These are phyloP conservation scores for Eutypella sp. DNA, from an alignment of 2,329 filamentous ascomycete genomes.

Conservation along the genomic window DNA sequence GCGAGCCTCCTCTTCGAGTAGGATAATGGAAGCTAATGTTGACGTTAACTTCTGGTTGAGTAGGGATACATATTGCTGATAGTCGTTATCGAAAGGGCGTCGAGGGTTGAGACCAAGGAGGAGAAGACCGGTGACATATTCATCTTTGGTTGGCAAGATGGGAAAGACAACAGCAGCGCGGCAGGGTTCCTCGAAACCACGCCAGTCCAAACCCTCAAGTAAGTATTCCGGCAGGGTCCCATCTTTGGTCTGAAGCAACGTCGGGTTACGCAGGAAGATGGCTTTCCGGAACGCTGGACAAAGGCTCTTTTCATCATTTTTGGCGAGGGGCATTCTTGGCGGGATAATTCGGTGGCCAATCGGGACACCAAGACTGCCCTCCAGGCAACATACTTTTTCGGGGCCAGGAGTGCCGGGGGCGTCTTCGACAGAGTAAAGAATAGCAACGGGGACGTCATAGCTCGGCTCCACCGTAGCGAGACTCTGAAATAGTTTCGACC, in stretches of 20 bases:
- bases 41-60: slow-evolving; percentile 56
- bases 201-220: slow-evolving; percentile 54
- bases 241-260: slow-evolving; percentile 37
- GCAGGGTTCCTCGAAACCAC: slow-evolving; percentile 61
- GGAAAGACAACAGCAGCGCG: slow-evolving; percentile 64
- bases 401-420: slow-evolving; percentile 27
- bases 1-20: slow-evolving; percentile 66
- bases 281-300: slow-evolving; percentile 35
- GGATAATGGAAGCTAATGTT: slow-evolving; percentile 63
- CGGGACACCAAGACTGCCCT: slow-evolving; percentile 43
- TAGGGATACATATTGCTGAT: slow-evolving; percentile 59
- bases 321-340: slow-evolving; percentile 29
- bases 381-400: slow-evolving; percentile 34
- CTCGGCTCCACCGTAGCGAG: slow-evolving; percentile 37
- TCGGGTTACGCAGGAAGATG: slow-evolving; percentile 31
- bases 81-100: slow-evolving; percentile 68
- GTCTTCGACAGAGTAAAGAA: slow-evolving; percentile 45
- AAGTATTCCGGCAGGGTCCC: slow-evolving; percentile 53
- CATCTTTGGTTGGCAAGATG: slow-evolving; percentile 61
- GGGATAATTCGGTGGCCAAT: slow-evolving; percentile 38
- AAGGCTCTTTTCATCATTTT: slow-evolving; percentile 33
- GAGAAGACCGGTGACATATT: slow-evolving; percentile 62
- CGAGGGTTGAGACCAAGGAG: slow-evolving; percentile 67
- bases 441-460: slow-evolving; percentile 46
- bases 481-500: slow-evolving; percentile 39